Evolutionary conservation across 1,139 yeast genomes (phyloP), one percentile per base, ranked within the genome.

Genomic region (Kodamaea ohmeri): DNA sequence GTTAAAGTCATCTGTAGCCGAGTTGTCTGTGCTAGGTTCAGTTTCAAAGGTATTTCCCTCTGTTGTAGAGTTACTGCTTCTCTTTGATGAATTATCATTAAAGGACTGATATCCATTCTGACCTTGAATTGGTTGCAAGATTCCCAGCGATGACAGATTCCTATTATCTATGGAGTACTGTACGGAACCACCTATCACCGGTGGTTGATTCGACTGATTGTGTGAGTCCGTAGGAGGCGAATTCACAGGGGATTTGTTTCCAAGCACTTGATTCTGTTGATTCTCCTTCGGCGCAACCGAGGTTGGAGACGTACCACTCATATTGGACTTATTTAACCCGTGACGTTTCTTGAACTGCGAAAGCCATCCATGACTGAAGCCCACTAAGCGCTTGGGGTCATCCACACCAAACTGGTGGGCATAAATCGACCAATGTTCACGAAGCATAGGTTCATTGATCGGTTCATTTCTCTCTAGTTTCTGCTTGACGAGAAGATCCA

Each of bases 351-450:
- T 78, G 52, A 78, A 78, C 48, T 75, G 81, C 16, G 75, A 63
- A 32, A 78, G 56, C 83, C 83, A 78, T 6, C 83, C 83, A 53
- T 78, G 82, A 46, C 79, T 72, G 48, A 76, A 78, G 14, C 71
- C 66, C 28, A 65, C 69, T 40, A 73, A 55, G 37, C 83, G 55
- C 51, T 78, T 78, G 3, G 83, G 82, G 47, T 78, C 80, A 16
- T 71, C 78, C 2, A 78, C 81, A 1, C 83, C 83, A 49, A 56
- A 75, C 50, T 72, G 68, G 43, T 71, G 73, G 4, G 83, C 83
- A 48, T 66, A 74, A 15, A 67, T 59, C 6, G 72, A 63, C 83
- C 83, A 78, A 50, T 75, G 72, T 39, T 74, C 78, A 29, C 83
- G 58, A 30, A 78, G 55, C 5, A 76, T 61, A 1, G 81, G 80